Conservation (phyloP, 2,329 filamentous ascomycete genomes). For the Fusarium secorum region DNA sequence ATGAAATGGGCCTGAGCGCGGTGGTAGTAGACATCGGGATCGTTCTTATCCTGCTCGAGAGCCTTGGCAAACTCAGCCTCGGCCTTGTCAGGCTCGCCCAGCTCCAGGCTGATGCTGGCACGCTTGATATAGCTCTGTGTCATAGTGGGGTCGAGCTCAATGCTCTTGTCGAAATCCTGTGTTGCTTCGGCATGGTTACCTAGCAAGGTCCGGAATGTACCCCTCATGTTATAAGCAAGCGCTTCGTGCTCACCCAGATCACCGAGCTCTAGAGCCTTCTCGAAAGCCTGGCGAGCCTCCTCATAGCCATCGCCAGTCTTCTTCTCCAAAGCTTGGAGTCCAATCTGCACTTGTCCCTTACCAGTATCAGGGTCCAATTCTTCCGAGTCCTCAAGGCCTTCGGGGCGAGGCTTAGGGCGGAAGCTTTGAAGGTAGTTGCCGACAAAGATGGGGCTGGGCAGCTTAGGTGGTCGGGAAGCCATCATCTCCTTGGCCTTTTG, state of each 20-base stretch:
- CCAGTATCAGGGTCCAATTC: constrained; percentile 81
- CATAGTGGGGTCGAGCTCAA: constrained; percentile 85
- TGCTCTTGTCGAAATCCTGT: constrained; percentile 87
- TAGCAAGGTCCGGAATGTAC: constrained; percentile 91
- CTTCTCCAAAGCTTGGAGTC: constrained; percentile 80
- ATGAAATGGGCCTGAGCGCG: constrained; percentile 98
- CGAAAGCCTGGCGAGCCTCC: constrained; percentile 84
- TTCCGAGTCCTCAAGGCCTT: constrained; percentile 81
- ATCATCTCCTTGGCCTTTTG: constrained; percentile 92
- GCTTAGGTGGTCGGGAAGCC: constrained; percentile 81
- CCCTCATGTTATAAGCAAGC: constrained; percentile 94
- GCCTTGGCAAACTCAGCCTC: constrained; percentile 88
- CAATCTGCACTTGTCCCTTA: constrained; percentile 84
- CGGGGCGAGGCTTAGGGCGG: constrained; percentile 80
- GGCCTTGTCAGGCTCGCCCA: constrained; percentile 86
- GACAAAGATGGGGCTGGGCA: constrained; percentile 95
- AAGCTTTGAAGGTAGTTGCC: constrained; percentile 99
- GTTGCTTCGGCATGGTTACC: constrained; percentile 87
- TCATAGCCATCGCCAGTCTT: constrained; percentile 93
- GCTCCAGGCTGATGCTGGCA: constrained; percentile 95
- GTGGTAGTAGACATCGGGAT: constrained; percentile 99
- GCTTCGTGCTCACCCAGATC: constrained; percentile 85
- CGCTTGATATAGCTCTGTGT: constrained; percentile 99
- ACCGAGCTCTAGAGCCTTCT: constrained; percentile 83
- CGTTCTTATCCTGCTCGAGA: constrained; percentile 81